Evolutionary conservation across 495 filamentous ascomycete species (phyloP).

Genomic region (Aspergillus sclerotiicarbonarius): DNA sequence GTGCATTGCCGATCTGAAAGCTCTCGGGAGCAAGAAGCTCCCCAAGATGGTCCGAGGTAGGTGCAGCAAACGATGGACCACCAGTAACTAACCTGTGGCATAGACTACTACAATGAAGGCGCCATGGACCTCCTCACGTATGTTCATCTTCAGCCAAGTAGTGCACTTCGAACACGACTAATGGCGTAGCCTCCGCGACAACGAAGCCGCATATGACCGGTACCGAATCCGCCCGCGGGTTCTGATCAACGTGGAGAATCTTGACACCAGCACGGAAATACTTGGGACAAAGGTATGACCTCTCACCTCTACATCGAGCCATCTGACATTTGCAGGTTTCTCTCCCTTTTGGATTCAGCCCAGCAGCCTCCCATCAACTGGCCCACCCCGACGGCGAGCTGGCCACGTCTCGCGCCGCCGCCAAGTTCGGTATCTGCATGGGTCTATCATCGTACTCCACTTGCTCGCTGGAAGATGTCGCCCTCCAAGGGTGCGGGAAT

Average conservation of each 20-base stretch:
- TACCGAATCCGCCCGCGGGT: slow-evolving; percentile 58
- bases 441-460: slow-evolving; percentile 55
- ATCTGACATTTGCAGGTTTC: slow-evolving; percentile 46
- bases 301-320: too few relatives aligned
- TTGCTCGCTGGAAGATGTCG: slow-evolving; percentile 51
- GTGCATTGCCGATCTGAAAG: slow-evolving; percentile 36
- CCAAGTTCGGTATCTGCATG: slow-evolving; percentile 67
- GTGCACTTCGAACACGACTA: not conserved
- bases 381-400: slow-evolving; percentile 84
- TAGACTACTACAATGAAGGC: slow-evolving; percentile 53
- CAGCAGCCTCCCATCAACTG: slow-evolving; percentile 82
- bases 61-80: not conserved
- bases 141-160: slow-evolving; percentile 10
- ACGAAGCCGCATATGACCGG: slow-evolving; percentile 49
- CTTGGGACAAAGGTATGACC: slow-evolving; percentile 35
- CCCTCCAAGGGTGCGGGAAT: slow-evolving; percentile 36
- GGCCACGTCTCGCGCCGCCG: slow-evolving; percentile 72
- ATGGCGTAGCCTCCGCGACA: slow-evolving; percentile 42
- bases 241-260: slow-evolving; percentile 48
- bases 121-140: slow-evolving; percentile 41
- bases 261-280: slow-evolving; percentile 48
- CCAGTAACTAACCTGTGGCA: not conserved
- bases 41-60: slow-evolving; percentile 31
- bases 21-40: slow-evolving; percentile 26
- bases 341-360: slow-evolving; percentile 84